Percentiles rank a stretch among this genome's conserved stretches.
Conservation (phyloP, 805 yeast species). For the Lachancea thermotolerans region DNA sequence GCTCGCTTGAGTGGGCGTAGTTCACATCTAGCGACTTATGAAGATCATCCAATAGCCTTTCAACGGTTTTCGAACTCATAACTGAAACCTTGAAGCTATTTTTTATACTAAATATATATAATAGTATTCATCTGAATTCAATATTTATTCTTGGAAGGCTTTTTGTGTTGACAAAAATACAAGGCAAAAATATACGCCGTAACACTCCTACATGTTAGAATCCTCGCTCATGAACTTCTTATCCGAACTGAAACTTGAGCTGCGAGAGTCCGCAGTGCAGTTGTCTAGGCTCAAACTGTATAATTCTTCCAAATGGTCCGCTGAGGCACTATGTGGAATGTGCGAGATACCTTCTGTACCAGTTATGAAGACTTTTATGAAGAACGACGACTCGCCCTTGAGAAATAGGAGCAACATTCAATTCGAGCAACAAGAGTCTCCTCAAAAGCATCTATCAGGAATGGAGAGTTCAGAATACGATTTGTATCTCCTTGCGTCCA, state of each 20-base stretch:
- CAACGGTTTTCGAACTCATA: conserved; percentile 3
- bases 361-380: conserved; percentile 9
- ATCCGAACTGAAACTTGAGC: conserved; percentile 16
- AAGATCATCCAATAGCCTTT: conserved; percentile 24
- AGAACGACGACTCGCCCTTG: conserved; percentile 22
- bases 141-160: too few relatives aligned
- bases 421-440: neutral
- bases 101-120: neutral
- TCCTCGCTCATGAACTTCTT: neutral
- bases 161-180: too few relatives aligned
- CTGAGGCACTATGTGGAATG: conserved; percentile 72
- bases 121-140: neutral
- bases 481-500: conserved; percentile 52
- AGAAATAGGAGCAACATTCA: conserved; percentile 8
- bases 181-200: too few relatives aligned
- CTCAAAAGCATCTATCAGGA: neutral
- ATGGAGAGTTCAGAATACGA: conserved; percentile 33
- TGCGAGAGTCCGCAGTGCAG: conserved; percentile 37
- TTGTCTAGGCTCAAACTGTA: conserved; percentile 53
- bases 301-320: conserved; percentile 76
- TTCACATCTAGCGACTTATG: conserved; percentile 19
- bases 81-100: neutral
- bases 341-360: conserved; percentile 8
- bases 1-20: conserved; percentile 13
- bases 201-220: neutral